Evolutionary conservation across 2,329 filamentous ascomycete species (phyloP), one percentile per base, ranked within the genome.

Genomic region (Pseudogymnoascus sp.): DNA sequence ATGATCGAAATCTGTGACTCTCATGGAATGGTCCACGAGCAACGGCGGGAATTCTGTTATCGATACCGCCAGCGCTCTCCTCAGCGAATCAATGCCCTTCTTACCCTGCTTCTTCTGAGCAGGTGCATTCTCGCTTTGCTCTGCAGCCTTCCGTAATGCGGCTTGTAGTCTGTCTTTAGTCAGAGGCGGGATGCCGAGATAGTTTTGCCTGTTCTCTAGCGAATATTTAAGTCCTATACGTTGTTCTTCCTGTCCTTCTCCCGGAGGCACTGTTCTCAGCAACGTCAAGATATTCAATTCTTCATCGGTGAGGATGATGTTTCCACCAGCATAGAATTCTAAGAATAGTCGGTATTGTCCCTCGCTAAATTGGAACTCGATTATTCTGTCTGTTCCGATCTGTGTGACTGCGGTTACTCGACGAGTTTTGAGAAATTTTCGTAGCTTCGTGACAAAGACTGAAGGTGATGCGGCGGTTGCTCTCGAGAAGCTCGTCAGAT

Each of bases 271-370:
- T 64, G 88, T 86, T 60, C 94, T 84, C 65, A 94, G 77, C 18
- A 99, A 75, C 0, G 88, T 84, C 34, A 97, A 72, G 60, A 97
- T 92, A 63, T 87, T 94, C 58, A 92, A 77, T 21, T 95, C 86
- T 57, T 80, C 81, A 70, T 97, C 91, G 2, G 94, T 96, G 59
- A 99, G 79, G 63, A 99, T 90, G 62, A 99, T 86, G 71, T 99
- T 99, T 48, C 94, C 94, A 58, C 89, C 89, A 1, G 94, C 92
- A 71, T 96, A 99, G 75, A 99, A 99, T 74, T 99, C 94, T 26
- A 99, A 77, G 71, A 90, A 96, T 19, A 99, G 73, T 39, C 87
- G 81, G 71, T 95, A 96, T 66, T 86, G 81, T 9, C 94, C 94
- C 76, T 97, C 91, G 67, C 89, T 95, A 71, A 99, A 96, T 67